A percentile compares a stretch with the other conserved stretches of the same genome.
These are phyloP conservation scores for Allium fistulosum DNA, from an alignment of 106 monocot genomes.

Conservation along the genomic window DNA sequence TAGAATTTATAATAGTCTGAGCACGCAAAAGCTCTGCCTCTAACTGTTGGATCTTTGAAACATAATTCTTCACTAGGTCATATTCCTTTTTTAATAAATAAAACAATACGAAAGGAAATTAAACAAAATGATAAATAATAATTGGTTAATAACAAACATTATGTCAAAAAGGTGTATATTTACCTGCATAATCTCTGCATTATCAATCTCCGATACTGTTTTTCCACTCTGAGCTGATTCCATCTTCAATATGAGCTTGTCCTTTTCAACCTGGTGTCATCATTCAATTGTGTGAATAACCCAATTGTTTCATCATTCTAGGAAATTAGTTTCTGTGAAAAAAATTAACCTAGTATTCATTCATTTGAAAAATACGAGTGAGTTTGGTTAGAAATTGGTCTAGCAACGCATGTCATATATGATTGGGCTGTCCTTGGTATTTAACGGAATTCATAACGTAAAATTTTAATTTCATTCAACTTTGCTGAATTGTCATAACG, in stretches of 20 bases:
- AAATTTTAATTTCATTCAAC: no score
- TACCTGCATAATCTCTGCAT: conserved; percentile 37
- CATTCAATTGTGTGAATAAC: background rate
- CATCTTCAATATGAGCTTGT: conserved; percentile 69
- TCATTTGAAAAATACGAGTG: no score
- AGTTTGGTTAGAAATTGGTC: no score
- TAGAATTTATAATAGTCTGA: conserved; percentile 22
- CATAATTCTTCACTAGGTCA: conserved; percentile 60
- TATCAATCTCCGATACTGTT: conserved; percentile 56
- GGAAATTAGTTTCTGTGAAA: no score
- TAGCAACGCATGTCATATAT: no score
- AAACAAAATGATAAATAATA: no score
- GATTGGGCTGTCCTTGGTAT: no score
- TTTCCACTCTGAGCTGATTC: conserved; percentile 55
- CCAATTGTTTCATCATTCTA: no score
- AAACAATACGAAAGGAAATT: no score
- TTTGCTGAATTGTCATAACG: no score
- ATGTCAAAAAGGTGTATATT: background rate
- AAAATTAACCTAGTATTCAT: no score
- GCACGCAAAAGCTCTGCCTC: conserved; percentile 53
- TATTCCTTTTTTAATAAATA: conserved; percentile 27
- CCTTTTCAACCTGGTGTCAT: conserved; percentile 62
- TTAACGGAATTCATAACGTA: no score
- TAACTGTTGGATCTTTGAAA: conserved; percentile 73
- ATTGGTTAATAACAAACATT: background rate